Evolutionary conservation across 768 basidiomycete species (phyloP).

Genomic region (Phlegmacium glaucopus): DNA sequence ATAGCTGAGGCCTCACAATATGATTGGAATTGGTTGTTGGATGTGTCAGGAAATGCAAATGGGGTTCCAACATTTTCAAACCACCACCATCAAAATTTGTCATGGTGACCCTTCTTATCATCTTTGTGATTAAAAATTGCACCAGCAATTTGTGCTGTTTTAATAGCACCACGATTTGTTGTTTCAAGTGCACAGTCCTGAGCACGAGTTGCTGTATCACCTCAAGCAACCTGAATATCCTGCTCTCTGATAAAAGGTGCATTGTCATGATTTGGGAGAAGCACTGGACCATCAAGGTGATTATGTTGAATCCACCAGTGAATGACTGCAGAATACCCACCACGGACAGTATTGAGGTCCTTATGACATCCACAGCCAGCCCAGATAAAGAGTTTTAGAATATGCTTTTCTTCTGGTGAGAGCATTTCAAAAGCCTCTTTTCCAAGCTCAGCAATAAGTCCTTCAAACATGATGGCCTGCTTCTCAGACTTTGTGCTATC

Average conservation of each 20-base stretch:
- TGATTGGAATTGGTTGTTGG: too few relatives aligned
- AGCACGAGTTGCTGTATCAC: conserved; percentile 2
- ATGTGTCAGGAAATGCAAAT: neutral
- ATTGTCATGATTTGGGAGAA: conserved; percentile 27
- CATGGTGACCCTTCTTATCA: conserved; percentile 9
- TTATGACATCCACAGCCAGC: conserved; percentile 31
- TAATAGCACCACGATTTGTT: conserved; percentile 4
- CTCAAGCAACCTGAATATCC: neutral
- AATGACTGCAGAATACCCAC: conserved; percentile 18
- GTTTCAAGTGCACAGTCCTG: conserved; percentile 4
- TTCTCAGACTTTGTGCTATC: too few relatives aligned
- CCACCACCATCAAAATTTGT: neutral
- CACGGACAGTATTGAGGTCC: conserved; percentile 27
- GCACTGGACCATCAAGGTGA: conserved; percentile 16
- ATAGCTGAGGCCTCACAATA: too few relatives aligned
- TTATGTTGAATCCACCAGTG: conserved; percentile 16
- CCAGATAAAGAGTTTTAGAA: conserved; percentile 25
- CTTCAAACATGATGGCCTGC: conserved; percentile 11
- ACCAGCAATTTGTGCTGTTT: conserved; percentile 6
- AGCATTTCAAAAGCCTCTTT: conserved; percentile 11
- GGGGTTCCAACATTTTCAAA: neutral
- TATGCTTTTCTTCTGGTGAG: conserved; percentile 11
- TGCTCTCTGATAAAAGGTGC: conserved; percentile 15
- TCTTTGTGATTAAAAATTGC: conserved; percentile 12
- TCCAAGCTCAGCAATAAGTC: conserved; percentile 8